A percentile compares a stretch with the other conserved stretches of the same genome.
These are phyloP conservation scores for Lentinula edodes DNA, from an alignment of 768 basidiomycete genomes.

Conservation along the genomic window DNA sequence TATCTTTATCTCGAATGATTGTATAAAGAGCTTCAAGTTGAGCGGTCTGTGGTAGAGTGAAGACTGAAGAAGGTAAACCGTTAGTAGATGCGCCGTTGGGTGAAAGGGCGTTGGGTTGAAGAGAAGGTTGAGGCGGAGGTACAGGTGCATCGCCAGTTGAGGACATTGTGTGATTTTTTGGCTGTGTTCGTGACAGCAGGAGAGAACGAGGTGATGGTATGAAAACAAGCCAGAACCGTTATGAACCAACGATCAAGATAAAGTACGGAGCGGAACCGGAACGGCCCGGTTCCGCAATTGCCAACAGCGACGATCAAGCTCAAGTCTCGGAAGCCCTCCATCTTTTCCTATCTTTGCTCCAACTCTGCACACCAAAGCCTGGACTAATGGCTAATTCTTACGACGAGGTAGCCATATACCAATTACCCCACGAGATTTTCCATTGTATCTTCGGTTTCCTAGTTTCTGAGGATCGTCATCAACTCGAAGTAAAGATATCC, in stretches of 20 bases:
- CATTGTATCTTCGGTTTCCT: neutral
- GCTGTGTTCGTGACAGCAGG: neutral
- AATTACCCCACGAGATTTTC: neutral
- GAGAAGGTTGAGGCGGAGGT: slow-evolving; percentile 3
- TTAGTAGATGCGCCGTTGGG: neutral
- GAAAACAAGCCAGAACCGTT: neutral
- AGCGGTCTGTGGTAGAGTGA: slow-evolving; percentile 82
- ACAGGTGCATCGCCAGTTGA: neutral
- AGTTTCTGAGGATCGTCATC: neutral
- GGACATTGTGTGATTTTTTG: neutral
- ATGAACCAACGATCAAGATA: neutral
- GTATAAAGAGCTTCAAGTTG: slow-evolving; percentile 96
- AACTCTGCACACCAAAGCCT: neutral
- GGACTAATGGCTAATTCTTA: neutral
- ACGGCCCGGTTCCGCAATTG: neutral
- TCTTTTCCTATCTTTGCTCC: neutral
- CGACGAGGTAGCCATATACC: slow-evolving; percentile 4
- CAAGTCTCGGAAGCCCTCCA: neutral
- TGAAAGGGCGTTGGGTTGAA: neutral
- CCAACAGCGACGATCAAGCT: neutral
- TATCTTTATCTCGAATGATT: slow-evolving; percentile 87
- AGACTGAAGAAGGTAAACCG: slow-evolving; percentile 72
- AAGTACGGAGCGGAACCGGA: neutral
- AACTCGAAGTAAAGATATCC: neutral
- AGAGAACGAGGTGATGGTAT: neutral